Evolutionary conservation across 164 flowering plant genomes (phyloP).

Genomic region (Akebia trifoliata): DNA sequence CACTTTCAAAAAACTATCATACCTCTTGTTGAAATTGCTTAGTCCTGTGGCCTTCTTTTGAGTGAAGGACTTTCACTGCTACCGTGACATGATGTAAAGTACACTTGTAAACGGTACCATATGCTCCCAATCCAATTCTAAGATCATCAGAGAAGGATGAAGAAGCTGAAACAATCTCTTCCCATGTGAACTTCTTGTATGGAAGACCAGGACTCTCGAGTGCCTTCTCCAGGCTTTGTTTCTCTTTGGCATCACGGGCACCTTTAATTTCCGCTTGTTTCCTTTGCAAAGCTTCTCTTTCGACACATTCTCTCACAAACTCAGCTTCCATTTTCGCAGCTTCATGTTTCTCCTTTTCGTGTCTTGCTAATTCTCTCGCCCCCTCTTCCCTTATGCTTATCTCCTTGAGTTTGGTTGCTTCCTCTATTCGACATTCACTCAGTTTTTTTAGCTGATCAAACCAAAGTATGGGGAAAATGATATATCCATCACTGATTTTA

Average conservation of each 20-base stretch:
- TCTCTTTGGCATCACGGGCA: constrained; percentile 46
- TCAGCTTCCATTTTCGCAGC: constrained; percentile 55
- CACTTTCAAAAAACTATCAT: neutral
- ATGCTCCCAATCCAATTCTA: constrained; percentile 70
- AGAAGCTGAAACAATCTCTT: constrained; percentile 70
- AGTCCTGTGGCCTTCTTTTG: constrained; percentile 34
- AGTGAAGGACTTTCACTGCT: constrained; percentile 78
- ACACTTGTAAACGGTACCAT: constrained; percentile 79
- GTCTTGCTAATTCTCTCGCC: constrained; percentile 49
- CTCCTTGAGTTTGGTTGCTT: constrained; percentile 51
- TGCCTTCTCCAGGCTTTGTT: constrained; percentile 49
- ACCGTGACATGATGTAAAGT: constrained; percentile 57
- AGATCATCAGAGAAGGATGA: constrained; percentile 68
- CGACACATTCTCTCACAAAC: constrained; percentile 41
- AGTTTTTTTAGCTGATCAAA: constrained; percentile 49
- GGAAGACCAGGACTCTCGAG: constrained; percentile 32
- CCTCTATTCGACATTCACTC: constrained; percentile 43
- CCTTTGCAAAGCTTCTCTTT: constrained; percentile 53
- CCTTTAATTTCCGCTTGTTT: constrained; percentile 59
- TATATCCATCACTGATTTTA: no score
- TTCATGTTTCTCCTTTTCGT: constrained; percentile 52
- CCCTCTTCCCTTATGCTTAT: constrained; percentile 40
- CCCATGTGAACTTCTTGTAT: constrained; percentile 64
- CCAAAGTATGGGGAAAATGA: constrained; percentile 1
- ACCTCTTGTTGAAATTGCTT: constrained; percentile 90